Evolutionary conservation across 805 yeast genomes (phyloP), one percentile per base, ranked within the genome.

Genomic region (Grigorovia humatica): DNA sequence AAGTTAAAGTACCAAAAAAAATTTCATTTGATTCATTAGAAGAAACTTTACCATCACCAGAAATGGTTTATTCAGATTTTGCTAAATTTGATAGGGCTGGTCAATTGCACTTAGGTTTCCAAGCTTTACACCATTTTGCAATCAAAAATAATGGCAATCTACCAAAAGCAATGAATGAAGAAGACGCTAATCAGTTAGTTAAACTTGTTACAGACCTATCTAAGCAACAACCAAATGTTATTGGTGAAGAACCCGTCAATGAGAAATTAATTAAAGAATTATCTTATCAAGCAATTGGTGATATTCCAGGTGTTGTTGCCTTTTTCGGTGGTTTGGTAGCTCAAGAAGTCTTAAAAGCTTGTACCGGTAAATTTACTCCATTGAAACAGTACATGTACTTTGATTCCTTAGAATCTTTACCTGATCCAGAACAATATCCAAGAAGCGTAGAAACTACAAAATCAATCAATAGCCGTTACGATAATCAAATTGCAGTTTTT

Each of bases 281-380:
- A 55, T 72, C 96, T 0, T 86, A 74, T 69, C 96, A 91, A 67
- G 84, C 97, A 1, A 77, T 82, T 49, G 99, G 99, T 70, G 96
- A 91, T 61, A 70, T 91, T 47, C 96, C 96, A 19, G 96, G 91
- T 41, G 71, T 88, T 65, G 82, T 81, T 57, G 97, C 97, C 1
- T 84, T 90, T 55, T 79, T 82, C 62, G 99, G 99, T 68, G 98
- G 98, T 38, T 74, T 91, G 51, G 84, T 88, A 46, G 99, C 99
- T 2, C 99, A 93, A 70, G 99, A 93, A 71, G 96, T 88, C 19
- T 77, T 93, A 65, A 93, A 93, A 72, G 95, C 95, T 45, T 85
- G 90, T 60, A 87, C 97, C 11, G 96, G 97, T 48, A 93, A 93
- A 71, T 93, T 90, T 63, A 80, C 83, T n/a, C 99, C 99, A 9